phyloP scores from a whole-genome alignment of 805 yeast species.

The Candida broadrunensis region DNA sequence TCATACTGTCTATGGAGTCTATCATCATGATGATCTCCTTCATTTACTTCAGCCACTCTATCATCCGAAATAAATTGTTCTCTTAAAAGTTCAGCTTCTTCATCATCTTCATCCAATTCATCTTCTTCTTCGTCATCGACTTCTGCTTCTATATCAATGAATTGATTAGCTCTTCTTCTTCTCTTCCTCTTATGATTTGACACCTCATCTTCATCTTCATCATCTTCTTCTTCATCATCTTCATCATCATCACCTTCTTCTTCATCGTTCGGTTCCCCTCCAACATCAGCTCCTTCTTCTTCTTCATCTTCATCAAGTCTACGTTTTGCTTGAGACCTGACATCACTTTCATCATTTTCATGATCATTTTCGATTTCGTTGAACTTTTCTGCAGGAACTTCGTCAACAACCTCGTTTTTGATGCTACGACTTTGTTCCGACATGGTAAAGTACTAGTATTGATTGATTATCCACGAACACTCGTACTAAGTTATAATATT shows the following conservation, averaged over 20 bases:
- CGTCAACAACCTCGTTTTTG: too few species aligned
- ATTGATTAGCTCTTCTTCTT: constrained; percentile 66
- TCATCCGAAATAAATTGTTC: constrained; percentile 83
- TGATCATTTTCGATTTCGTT: not conserved
- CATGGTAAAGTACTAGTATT: not conserved
- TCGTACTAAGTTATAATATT: too few species aligned
- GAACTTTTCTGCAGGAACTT: too few species aligned
- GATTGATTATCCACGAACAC: not conserved
- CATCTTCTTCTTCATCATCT: constrained; percentile 51
- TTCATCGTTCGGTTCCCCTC: constrained; percentile 14
- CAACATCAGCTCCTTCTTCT: constrained; percentile 11
- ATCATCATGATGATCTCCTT: constrained; percentile 51
- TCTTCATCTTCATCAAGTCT: constrained; percentile 7
- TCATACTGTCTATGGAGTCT: constrained; percentile 90
- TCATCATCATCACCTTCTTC: constrained; percentile 47
- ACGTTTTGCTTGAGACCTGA: constrained; percentile 4
- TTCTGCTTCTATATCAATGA: constrained; percentile 97
- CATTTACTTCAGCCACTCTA: constrained; percentile 47
- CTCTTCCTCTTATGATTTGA: constrained; percentile 46
- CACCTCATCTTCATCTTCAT: constrained; percentile 47
- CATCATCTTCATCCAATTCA: constrained; percentile 85
- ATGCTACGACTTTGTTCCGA: too few species aligned
- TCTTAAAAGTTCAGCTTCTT: constrained; percentile 79
- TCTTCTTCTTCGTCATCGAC: constrained; percentile 98
- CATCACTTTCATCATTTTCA: constrained; percentile 1